Base-by-base conservation (phyloP, 352 stramenopile species). In the Thalassiosira allenii region DNA sequence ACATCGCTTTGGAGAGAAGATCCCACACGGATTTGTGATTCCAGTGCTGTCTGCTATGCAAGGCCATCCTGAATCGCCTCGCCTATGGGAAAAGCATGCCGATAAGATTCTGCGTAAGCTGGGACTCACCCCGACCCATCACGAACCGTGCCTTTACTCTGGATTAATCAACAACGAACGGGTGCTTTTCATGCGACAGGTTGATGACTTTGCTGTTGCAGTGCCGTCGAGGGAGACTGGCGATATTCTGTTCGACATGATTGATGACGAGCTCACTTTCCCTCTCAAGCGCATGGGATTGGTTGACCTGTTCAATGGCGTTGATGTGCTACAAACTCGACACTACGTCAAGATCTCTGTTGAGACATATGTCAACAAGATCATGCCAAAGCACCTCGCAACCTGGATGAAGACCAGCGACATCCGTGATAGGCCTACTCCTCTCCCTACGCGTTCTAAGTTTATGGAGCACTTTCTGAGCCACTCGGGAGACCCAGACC, bases 171-270 rank as follows among this genome's bases (percentile, higher is more conserved):
- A 85, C n/a, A 64, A 47, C 34, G 25, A 79, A 34, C 34, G 33
- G 30, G 64, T 88, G 2, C 11, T 89, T 12, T 69, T 89, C 32
- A 70, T 77, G 41, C 33, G 81, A 0, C 84, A 89, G 43, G 77
- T 88, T 0, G 84, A 89, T 71, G 77, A 91, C 44, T 89, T 89
- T 63, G 66, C 70, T 14, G 22, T 79, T n/a, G 69, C 81, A 12
- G 25, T 9, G 2, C 11, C 33, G 3, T 41, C 20, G 2, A 29
- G 68, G 51, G 2, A 22, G 22, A 56, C 51, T 54, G 61, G 62
- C 17, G 66, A 72, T 14, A 23, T 47, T 0, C 34, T 75, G 8
- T 53, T 72, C 43, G 51, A 58, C 33, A 11, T 25, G 22, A 68
- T 74, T 53, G 43, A 68, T 70, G 22, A 70, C 9, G 2, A 65